Evolutionary conservation across 2,329 filamentous ascomycete species (phyloP), one percentile per base, ranked within the genome.

Genomic region (Colletotrichum scovillei): DNA sequence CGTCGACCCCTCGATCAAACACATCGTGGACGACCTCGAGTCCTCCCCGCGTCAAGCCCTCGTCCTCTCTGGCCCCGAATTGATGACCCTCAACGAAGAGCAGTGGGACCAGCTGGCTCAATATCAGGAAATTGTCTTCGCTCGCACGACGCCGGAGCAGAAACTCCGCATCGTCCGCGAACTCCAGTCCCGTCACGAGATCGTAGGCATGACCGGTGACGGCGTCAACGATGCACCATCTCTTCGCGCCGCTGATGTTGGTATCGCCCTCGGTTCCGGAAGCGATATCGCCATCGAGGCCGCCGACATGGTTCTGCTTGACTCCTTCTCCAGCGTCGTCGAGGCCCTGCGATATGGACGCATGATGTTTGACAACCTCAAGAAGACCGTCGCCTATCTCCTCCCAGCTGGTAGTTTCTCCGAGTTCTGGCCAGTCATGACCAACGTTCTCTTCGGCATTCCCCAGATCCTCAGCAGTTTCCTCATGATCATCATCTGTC

Each of bases 191-290:
- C 85, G 89, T 9, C 86, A 88, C 78, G 92, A 76, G 81, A 92
- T 93, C 1, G 90, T 97, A 0, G 94, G 92, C 52, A 97, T 97
- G 90, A 94, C 95, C 2, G 95, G 94, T 49, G 94, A 97, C 77
- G 94, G 95, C 22, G 94, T 96, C 76, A 97, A 97, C 78, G 95
- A 97, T 78, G 93, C 94, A 0, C 94, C 94, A 0, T 94, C 94
- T 2, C 88, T 97, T 4, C 91, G 93, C 2, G 91, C 92, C 0
- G 94, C 95, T 19, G 94, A 97, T 77, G 91, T 97, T 1, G 94
- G 94, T 69, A 96, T 97, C 73, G 93, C 94, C 1, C 91, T 97
- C 76, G 93, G 93, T 1, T 92, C 91, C 0, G 94, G 94, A 5
- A 94, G 92, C 0, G 95, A 97, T 79, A 93, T 97, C 46, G 95